Percentiles rank a stretch among this genome's conserved stretches.
These are phyloP conservation scores for Ophiosphaerella narmari DNA, from an alignment of 2,329 filamentous ascomycete genomes.

Conservation along the genomic window DNA sequence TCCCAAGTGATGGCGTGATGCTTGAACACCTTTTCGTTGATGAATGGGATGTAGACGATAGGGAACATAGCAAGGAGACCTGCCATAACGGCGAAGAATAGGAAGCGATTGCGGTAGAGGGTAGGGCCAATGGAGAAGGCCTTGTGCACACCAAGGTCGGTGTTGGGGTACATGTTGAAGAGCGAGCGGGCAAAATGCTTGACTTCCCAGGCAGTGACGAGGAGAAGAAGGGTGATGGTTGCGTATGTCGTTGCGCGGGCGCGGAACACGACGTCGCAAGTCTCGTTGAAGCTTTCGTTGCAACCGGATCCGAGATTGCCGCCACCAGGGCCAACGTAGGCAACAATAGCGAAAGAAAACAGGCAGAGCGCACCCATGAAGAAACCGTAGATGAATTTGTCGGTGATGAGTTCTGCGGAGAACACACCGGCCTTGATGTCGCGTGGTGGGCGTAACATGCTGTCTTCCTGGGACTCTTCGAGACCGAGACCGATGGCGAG, in stretches of 20 bases:
- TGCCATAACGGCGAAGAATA: constrained; percentile 50
- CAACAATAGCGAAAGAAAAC: constrained; percentile 51
- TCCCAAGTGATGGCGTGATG: constrained; percentile 52
- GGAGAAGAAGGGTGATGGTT: constrained; percentile 51
- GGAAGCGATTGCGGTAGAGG: constrained; percentile 50
- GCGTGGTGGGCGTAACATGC: constrained; percentile 53
- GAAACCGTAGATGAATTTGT: constrained; percentile 55
- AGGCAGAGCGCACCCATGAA: constrained; percentile 54
- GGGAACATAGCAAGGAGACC: constrained; percentile 51
- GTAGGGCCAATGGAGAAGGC: constrained; percentile 46
- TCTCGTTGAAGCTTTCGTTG: constrained; percentile 50
- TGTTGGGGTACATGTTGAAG: constrained; percentile 52
- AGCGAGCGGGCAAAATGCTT: constrained; percentile 52
- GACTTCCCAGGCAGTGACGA: constrained; percentile 55
- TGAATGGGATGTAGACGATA: constrained; percentile 52
- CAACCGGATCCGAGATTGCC: constrained; percentile 51
- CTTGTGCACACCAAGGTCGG: constrained; percentile 21
- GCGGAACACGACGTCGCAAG: constrained; percentile 50
- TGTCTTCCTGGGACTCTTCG: constrained; percentile 52
- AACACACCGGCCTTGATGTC: constrained; percentile 51
- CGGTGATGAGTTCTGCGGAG: constrained; percentile 51
- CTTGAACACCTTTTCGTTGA: constrained; percentile 54
- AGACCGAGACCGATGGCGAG: constrained; percentile 54
- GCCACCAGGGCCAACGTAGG: constrained; percentile 48
- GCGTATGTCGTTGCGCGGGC: constrained; percentile 53